Base-by-base conservation (phyloP, 768 basidiomycete genomes). In the Hortiboletus flavorubellus region DNA sequence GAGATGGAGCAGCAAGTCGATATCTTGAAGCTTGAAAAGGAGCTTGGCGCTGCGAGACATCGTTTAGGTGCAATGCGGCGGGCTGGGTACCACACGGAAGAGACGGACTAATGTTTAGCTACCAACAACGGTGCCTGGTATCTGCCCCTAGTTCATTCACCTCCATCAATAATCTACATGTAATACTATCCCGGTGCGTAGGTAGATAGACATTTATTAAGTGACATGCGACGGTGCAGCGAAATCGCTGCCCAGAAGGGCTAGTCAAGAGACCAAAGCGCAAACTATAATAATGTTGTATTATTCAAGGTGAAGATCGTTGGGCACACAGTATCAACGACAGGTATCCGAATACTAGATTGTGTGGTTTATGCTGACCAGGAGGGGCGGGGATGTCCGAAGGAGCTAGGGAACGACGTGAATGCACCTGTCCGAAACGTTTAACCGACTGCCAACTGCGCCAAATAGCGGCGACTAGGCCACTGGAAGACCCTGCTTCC, bases 1-100 rank as follows among this genome's bases (percentile, higher is more conserved):
- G 96, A 98, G 81, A 98, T 99, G 94, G 97, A 98, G 75, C 93
- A 96, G 66, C 95, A 98, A 73, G 97, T 98, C n/a, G 91, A 96
- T 70, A 97, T 99, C 62, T 77, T 99, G 62, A 94, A 88, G 68
- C 73, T 98, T 64, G 97, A 98, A 78, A 97, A 97, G 76, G 94
- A 98, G 0, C 77, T 99, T 37, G 90, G 90, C 21, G 94, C 86
- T 43, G 89, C 91, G 18, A 82, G 91, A 58, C 88, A 89, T 70
- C 80, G 82, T 59, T 73, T 93, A 53, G 91, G 91, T 30, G 84
- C 83, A 18, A 93, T 93, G 91, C 81, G 91, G 63, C 81, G 91
- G 44, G 91, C 91, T 49, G 91, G 91, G 67, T 93, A 93, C 65
- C 91, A 93, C 70, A 90, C 90, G 31, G 82, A 90, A 63, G 90